Evolutionary conservation across 1,284 basidiomycete species (phyloP).

Genomic region (Pholiota adiposa): DNA sequence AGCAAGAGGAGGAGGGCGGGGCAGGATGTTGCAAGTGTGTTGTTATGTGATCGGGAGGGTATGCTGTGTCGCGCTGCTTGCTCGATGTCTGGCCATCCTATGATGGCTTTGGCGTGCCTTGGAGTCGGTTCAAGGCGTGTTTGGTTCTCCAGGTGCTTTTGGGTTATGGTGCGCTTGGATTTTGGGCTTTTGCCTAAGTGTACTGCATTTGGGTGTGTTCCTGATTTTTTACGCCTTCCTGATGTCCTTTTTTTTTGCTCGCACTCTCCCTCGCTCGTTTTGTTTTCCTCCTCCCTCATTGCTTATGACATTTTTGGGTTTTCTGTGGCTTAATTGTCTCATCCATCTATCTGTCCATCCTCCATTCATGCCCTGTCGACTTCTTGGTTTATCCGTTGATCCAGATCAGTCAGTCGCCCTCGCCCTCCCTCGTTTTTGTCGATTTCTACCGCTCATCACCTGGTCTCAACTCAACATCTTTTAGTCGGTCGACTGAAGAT

Average conservation of each 20-base stretch:
- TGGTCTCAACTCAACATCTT: neutral
- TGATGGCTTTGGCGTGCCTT: no score
- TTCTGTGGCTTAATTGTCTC: slow-evolving; percentile 20
- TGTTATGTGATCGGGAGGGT: slow-evolving; percentile 71
- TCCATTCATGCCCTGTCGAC: neutral
- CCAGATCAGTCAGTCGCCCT: neutral
- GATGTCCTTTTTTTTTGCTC: slow-evolving; percentile 21
- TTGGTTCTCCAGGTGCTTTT: no score
- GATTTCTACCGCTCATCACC: neutral
- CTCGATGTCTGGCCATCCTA: no score
- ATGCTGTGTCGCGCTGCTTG: no score
- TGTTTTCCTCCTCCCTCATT: neutral
- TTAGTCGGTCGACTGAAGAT: slow-evolving; percentile 11
- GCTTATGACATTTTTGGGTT: slow-evolving; percentile 17
- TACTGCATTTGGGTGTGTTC: no score
- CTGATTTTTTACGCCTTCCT: neutral
- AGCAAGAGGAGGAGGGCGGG: slow-evolving; percentile 45
- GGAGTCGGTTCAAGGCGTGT: no score
- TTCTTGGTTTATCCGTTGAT: neutral
- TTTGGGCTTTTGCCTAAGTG: no score
- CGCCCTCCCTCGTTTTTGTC: slow-evolving; percentile 8
- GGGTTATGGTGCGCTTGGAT: no score
- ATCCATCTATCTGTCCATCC: neutral
- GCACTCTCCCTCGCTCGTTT: slow-evolving; percentile 12
- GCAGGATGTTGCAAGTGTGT: slow-evolving; percentile 66